Conservation (phyloP, 768 basidiomycete species). For the Gloeostereum incarnatum region DNA sequence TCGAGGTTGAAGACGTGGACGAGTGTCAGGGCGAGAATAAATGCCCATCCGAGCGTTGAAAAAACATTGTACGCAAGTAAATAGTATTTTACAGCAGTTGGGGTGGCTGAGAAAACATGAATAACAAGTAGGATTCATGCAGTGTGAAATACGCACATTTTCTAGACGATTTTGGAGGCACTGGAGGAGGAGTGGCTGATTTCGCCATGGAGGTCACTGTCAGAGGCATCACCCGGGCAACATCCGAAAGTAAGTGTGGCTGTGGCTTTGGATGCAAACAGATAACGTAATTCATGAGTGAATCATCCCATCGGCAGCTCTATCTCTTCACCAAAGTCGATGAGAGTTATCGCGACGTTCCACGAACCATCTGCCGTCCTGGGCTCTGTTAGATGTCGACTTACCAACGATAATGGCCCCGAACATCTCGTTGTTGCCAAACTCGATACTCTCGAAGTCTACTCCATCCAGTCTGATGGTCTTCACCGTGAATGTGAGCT, state of each 20-base stretch:
- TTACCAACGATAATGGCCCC: constrained; percentile 36
- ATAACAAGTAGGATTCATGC: not conserved
- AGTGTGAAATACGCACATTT: constrained; percentile 1
- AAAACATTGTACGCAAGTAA: constrained; percentile 71
- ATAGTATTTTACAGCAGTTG: constrained; percentile 40
- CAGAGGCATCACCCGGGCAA: too few species aligned
- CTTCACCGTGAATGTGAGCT: constrained; percentile 48
- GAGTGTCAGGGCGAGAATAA: constrained; percentile 52
- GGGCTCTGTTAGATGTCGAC: constrained; percentile 56
- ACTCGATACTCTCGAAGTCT: constrained; percentile 57
- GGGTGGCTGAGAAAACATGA: not conserved
- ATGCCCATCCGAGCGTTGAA: constrained; percentile 68
- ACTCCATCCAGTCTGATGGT: constrained; percentile 52
- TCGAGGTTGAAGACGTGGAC: constrained; percentile 38
- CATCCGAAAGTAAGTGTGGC: too few species aligned
- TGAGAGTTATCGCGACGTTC: constrained; percentile 57
- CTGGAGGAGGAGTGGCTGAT: not conserved
- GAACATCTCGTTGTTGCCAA: constrained; percentile 68
- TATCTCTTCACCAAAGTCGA: too few species aligned
- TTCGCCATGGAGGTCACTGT: too few species aligned
- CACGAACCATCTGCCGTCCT: constrained; percentile 68
- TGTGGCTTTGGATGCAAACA: too few species aligned
- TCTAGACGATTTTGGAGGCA: constrained; percentile 1
- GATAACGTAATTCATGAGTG: too few species aligned
- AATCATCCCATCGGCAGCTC: too few species aligned